These are phyloP conservation scores for Lactarius hengduanensis DNA, from an alignment of 768 basidiomycete species.

Conservation along the genomic window DNA sequence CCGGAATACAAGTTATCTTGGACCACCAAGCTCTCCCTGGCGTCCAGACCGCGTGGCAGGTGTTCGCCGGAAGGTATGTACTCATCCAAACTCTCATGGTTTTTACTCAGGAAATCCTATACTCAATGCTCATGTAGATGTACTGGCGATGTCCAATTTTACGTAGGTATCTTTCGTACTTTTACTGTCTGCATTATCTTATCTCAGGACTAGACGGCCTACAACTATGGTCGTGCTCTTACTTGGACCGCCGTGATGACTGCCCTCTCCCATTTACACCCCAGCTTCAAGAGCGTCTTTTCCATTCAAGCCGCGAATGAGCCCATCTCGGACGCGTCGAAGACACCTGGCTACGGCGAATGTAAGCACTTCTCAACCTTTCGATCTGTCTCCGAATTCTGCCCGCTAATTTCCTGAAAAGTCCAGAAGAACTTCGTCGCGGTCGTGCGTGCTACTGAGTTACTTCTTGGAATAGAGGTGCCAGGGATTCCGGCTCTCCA, in stretches of 20 bases:
- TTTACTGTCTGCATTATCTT: conserved; percentile 2
- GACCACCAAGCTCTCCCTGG: conserved; percentile 74
- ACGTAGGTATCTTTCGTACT: conserved; percentile 44
- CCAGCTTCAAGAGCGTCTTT: conserved; percentile 61
- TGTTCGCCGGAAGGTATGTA: conserved; percentile 66
- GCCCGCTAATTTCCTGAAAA: background rate
- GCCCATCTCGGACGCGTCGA: conserved; percentile 65
- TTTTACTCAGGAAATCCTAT: background rate
- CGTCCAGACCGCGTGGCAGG: conserved; percentile 56
- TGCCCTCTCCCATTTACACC: conserved; percentile 63
- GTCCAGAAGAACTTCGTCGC: conserved; percentile 10
- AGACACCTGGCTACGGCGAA: conserved; percentile 66
- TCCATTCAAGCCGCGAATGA: conserved; percentile 79
- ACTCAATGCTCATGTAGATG: conserved; percentile 45
- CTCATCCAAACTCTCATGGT: background rate
- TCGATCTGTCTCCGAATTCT: background rate
- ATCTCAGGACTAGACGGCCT: conserved; percentile 48
- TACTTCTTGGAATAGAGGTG: conserved; percentile 18
- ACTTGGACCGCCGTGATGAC: conserved; percentile 85
- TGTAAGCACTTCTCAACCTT: conserved; percentile 46
- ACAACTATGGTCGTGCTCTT: conserved; percentile 75
- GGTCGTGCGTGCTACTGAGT: conserved; percentile 20
- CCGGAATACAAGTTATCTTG: conserved; percentile 65
- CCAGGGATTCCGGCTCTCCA: background rate
- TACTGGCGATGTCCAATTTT: conserved; percentile 67